Conservation (phyloP, 441 rosid genomes). For the Manihot esculenta region DNA sequence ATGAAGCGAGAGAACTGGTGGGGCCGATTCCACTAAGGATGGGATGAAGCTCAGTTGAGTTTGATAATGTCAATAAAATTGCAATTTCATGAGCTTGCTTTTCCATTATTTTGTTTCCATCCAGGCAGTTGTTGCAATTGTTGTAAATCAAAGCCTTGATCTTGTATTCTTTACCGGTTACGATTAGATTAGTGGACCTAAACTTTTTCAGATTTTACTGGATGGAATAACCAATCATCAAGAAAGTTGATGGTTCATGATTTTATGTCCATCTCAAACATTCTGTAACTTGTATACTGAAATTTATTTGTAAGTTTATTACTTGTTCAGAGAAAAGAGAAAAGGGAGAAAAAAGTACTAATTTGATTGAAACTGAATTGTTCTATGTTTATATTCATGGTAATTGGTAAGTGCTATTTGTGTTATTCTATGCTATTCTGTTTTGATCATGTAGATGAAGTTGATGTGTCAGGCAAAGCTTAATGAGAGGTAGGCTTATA, state of each 20-base stretch:
- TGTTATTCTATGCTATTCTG: not conserved
- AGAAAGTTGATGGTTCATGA: not conserved
- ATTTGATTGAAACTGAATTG: not conserved
- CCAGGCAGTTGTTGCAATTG: conserved; percentile 3
- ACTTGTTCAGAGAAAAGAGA: not conserved
- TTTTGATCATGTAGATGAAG: too few species aligned
- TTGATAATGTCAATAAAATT: not conserved
- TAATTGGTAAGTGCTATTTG: not conserved
- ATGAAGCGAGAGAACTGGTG: not conserved
- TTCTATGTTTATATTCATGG: too few species aligned
- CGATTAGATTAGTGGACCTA: not conserved
- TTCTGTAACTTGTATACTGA: conserved; percentile 7
- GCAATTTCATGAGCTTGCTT: not conserved
- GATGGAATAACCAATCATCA: conserved; percentile 6
- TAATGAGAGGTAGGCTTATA: too few species aligned
- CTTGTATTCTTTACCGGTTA: not conserved
- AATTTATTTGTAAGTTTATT: not conserved
- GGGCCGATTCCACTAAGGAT: not conserved
- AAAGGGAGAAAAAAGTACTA: not conserved
- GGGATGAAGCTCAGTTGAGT: conserved; percentile 2
- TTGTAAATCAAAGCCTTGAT: conserved; percentile 7
- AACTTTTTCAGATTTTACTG: not conserved
- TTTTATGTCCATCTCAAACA: conserved; percentile 1
- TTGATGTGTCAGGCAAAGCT: too few species aligned
- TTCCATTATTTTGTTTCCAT: not conserved